Base-by-base conservation (phyloP, 75 land plant species). In the Isoetes taiwanensis region DNA sequence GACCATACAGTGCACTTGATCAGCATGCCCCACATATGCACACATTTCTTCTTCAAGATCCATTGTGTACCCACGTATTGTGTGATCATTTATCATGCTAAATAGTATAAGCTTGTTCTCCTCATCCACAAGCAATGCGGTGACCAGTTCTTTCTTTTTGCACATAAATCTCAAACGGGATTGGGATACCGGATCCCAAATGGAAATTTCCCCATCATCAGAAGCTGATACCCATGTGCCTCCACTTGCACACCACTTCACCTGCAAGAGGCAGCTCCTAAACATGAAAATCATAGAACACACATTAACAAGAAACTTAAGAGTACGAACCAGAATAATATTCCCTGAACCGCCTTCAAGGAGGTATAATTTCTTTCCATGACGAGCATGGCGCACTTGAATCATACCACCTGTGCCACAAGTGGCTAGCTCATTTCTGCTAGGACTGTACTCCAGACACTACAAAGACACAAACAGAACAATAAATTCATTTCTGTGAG, bases 81-180 rank as follows among this genome's bases (percentile, higher is more conserved):
- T 3, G n/a, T 57, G 29, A 30, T 66, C 68, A 27, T 40, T 41
- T 35, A 38, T 19, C 41, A 43, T 42, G 42, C 68, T 57, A 24
- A 57, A 1, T 21, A 66, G 35, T n/a, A 66, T 33, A 16, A 57
- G 30, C 32, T 43, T 57, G 52, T 66, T 66, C 1, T 19, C 27
- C 26, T 66, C 68, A 43, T 66, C 68, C 8, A 66, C 43, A n/a
- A 66, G 48, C n/a, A 66, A 21, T 8, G 38, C 58, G 1, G 68
- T 66, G 6, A 66, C 42, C 14, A 61, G 63, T 25, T 58, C 63
- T 23, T 55, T 55, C 38, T 57, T 57, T 16, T 43, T 43, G 43
- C 53, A 42, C 30, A 66, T 66, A 1, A 54, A 30, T 10, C 43
- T 57, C 12, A 56, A 12, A 0, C 50, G 43, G 2, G 17, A 1